Evolutionary conservation across 2,329 filamentous ascomycete species (phyloP), one percentile per base, ranked within the genome.

Genomic region (Sporothrix schenckii): DNA sequence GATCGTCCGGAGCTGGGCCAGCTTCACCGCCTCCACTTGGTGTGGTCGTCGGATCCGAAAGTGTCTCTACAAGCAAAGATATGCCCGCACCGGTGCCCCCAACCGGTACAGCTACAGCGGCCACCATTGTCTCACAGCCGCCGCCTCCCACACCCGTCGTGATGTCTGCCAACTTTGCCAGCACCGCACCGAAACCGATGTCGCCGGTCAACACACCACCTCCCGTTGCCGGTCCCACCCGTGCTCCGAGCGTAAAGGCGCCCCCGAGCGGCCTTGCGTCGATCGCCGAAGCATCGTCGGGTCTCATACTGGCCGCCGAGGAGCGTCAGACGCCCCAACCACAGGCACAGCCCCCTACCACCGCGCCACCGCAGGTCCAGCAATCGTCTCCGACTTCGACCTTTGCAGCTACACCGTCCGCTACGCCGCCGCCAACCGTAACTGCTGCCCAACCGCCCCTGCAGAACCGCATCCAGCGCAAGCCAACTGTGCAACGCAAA

Each of bases 221-320:
- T 24, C 60, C 61, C 0, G n/a, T 14, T 2, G 34, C 34, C 4
- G 49, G 39, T 19, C 58, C 58, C 4, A 44, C 24, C 1, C 41
- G 44, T 53, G 30, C 30, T 4, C 47, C 30, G 4, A 44, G 47
- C 30, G 30, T 30, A 24, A 52, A 41, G 10, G 34, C 13, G 1
- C 54, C 53, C 1, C 10, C 58, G 3, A 27, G 39, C 27, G 39
- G 53, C 11, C 30, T 58, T 49, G 16, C 44, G n/a, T 52, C 70
- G 3, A 72, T 75, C 24, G 39, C 71, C 27, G 75, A 77, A 44
- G 70, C 77, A 1, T 78, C 77, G 0, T 77, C 78, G 0, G 75
- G 78, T 19, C 73, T 80, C 10, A 76, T 77, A 56, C 76, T 78
- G 16, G 78, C 76, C 19, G 71, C 60, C 10, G 71, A 72, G 21